phyloP scores from a whole-genome alignment of 2,329 filamentous ascomycete species.

The Aspergillus terreus region DNA sequence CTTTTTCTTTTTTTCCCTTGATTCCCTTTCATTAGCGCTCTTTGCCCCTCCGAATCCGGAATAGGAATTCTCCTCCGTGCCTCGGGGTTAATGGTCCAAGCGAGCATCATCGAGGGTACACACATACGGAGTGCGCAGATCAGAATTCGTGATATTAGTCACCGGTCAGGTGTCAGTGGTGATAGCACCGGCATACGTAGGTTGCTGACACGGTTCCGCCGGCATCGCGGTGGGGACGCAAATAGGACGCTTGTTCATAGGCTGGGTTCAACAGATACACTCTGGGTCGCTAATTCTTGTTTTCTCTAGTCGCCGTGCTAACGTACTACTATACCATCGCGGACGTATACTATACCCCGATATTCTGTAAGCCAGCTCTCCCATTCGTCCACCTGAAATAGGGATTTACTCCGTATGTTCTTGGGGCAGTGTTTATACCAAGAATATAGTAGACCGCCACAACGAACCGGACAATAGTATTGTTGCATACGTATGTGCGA shows the following conservation, averaged over 20 bases:
- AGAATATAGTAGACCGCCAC: background rate
- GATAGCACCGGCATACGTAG: no score
- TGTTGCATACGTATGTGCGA: slow-evolving; percentile 1
- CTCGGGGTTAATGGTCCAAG: background rate
- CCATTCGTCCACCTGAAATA: background rate
- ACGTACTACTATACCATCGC: background rate
- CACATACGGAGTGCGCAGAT: background rate
- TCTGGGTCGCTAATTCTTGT: background rate
- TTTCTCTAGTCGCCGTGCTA: background rate
- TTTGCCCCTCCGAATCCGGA: background rate
- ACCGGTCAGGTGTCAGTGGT: no score
- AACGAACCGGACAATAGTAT: background rate
- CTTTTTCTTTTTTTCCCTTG: background rate
- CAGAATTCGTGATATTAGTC: background rate
- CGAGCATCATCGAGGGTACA: no score
- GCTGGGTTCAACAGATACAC: background rate
- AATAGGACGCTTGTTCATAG: no score
- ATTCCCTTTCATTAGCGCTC: background rate
- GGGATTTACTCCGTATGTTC: background rate
- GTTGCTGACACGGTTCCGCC: no score
- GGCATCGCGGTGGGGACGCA: no score
- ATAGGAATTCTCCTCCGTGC: background rate
- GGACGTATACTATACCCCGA: background rate
- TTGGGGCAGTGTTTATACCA: background rate
- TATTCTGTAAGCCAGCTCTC: background rate